Base-by-base conservation (phyloP, 108 stramenopile species). In the Cyclotella baltica region DNA sequence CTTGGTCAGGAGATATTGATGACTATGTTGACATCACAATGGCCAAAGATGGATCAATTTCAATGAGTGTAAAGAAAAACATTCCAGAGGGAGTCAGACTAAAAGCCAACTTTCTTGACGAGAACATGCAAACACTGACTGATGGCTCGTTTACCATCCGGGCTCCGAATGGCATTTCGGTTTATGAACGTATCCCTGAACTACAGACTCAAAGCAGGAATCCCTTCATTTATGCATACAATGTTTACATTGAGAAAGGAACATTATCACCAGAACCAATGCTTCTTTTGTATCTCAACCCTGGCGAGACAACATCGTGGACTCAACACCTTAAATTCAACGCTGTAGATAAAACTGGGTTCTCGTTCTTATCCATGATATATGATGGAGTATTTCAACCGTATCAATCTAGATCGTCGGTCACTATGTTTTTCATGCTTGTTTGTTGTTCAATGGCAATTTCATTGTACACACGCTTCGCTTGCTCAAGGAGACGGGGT, bases 201-300 rank as follows among this genome's bases (percentile, higher is more conserved):
- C 76, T 91, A 10, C 83, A 83, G 51, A 81, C 71, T 15, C 51
- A 77, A 27, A 73, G 69, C 38, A 53, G 77, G 28, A 78, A 81
- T 61, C 83, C 72, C 25, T 86, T 86, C 25, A 92, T 94, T 80
- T 94, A 94, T 50, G 89, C 87, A 11, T 94, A 87, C 78, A 91
- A 89, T 62, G 82, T 94, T 6, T 94, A 92, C 70, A 73, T 89
- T 16, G 93, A 94, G 73, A 71, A 81, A 36, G 88, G 90, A 2
- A 92, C 93, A 3, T 69, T 94, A 37, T 91, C 89, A 4, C 93
- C 93, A 25, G 91, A 94, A 59, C 93, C 93, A 23, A 84, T 87
- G 76, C 81, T 90, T 29, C 83, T 89, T 25, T 58, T 94, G 30
- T 85, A 88, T 52, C 72, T 94, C 37, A 53, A 76, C 31, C 89